These are phyloP conservation scores for Exophiala lecanii-corni DNA, from an alignment of 2,329 filamentous ascomycete species.

Conservation along the genomic window DNA sequence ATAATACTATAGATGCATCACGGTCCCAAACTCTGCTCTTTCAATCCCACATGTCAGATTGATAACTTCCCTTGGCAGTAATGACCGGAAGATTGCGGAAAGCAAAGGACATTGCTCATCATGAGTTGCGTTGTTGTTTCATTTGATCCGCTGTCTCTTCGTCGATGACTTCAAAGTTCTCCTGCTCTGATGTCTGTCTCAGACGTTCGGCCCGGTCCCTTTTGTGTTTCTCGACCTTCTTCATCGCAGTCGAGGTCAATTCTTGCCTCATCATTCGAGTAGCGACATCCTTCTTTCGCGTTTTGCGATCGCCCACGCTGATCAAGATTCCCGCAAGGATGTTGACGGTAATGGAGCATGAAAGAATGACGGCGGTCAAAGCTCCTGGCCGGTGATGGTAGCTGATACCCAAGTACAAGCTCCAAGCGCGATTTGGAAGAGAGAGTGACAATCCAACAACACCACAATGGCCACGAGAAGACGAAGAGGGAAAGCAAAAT, in stretches of 20 bases:
- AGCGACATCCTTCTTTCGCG: constrained; percentile 80
- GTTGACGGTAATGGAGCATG: constrained; percentile 72
- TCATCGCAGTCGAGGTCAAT: constrained; percentile 62
- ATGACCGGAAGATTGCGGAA: background rate
- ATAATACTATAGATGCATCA: too few relatives aligned
- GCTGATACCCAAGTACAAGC: constrained; percentile 72
- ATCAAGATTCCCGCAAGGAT: constrained; percentile 73
- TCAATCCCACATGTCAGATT: too few relatives aligned
- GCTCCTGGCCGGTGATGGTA: constrained; percentile 66
- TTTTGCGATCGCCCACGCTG: constrained; percentile 67
- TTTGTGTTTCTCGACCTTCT: constrained; percentile 35
- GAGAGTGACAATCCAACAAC: constrained; percentile 71
- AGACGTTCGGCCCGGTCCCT: constrained; percentile 13
- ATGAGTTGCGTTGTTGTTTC: background rate
- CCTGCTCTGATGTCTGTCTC: constrained; percentile 1
- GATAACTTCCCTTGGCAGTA: too few relatives aligned
- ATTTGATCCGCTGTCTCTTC: constrained; percentile 19
- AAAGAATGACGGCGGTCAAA: constrained; percentile 75
- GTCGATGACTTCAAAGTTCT: constrained; percentile 22
- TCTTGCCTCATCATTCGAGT: constrained; percentile 72
- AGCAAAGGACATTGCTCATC: background rate
- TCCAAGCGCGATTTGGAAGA: constrained; percentile 75
- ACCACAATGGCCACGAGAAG: constrained; percentile 73
- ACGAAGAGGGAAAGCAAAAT: constrained; percentile 70
- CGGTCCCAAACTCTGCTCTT: too few relatives aligned